These are phyloP conservation scores for Lepidium africanum DNA, from an alignment of 345 rosid genomes.

Conservation along the genomic window DNA sequence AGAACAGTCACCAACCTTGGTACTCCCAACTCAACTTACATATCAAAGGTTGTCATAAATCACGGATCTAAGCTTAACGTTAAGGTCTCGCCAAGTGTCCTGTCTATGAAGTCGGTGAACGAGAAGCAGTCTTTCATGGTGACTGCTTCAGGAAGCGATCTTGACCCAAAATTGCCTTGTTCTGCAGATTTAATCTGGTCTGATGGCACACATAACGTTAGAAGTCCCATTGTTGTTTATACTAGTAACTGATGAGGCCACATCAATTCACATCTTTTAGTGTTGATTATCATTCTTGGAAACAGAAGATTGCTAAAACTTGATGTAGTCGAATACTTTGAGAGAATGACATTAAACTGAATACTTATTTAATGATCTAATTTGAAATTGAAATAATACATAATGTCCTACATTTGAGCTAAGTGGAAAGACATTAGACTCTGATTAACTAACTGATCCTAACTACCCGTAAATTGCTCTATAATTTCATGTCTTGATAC, in stretches of 20 bases:
- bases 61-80: conserved; percentile 4
- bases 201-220: conserved; percentile 23
- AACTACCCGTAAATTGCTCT: too few relatives aligned
- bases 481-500: too few relatives aligned
- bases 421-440: too few relatives aligned
- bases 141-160: not conserved
- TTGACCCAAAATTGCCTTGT: not conserved
- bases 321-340: too few relatives aligned
- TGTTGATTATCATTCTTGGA: too few relatives aligned
- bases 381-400: too few relatives aligned
- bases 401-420: too few relatives aligned
- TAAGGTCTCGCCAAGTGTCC: conserved; percentile 28
- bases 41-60: not conserved
- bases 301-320: too few relatives aligned
- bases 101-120: conserved; percentile 21
- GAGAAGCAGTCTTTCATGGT: conserved; percentile 41
- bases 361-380: too few relatives aligned
- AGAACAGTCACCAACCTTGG: conserved; percentile 60
- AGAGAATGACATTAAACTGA: too few relatives aligned
- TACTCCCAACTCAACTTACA: conserved; percentile 36
- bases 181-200: conserved; percentile 30
- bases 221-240: conserved; percentile 30
- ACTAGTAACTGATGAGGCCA: not conserved
- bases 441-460: too few relatives aligned
- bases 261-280: too few relatives aligned